Conservation (phyloP, 805 yeast species). For the Barnettozyma siamensis region DNA sequence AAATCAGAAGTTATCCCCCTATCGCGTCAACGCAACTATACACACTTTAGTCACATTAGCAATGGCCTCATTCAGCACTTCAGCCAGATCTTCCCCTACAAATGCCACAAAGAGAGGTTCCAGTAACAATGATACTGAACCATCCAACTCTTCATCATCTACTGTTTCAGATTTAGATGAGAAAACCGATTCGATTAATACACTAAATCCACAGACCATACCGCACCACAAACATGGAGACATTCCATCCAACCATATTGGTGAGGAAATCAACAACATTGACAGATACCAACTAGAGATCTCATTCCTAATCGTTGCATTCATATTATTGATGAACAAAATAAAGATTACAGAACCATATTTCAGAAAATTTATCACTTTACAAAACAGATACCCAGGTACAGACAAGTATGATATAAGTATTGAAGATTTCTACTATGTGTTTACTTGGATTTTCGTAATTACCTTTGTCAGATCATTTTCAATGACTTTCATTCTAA, state of each 20-base stretch:
- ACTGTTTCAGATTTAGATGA: conserved; percentile 2
- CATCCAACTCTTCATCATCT: conserved; percentile 5
- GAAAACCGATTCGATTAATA: background rate
- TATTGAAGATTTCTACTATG: conserved; percentile 46
- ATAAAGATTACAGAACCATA: conserved; percentile 25
- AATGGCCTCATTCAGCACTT: background rate
- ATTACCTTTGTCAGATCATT: conserved; percentile 54
- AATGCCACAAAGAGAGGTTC: background rate
- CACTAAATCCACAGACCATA: background rate
- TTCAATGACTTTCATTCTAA: conserved; percentile 51
- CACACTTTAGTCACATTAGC: too few relatives aligned
- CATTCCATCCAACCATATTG: conserved; percentile 4
- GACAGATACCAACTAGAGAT: conserved; percentile 27
- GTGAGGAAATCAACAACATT: conserved; percentile 13
- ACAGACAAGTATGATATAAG: conserved; percentile 46
- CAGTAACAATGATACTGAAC: background rate
- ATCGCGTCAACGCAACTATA: too few relatives aligned
- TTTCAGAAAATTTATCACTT: conserved; percentile 32
- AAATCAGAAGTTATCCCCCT: too few relatives aligned
- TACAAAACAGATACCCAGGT: conserved; percentile 34
- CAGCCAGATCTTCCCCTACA: background rate
- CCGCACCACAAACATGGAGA: background rate
- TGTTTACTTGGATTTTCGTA: conserved; percentile 47
- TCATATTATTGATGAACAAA: conserved; percentile 21
- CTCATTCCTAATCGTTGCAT: conserved; percentile 19